Base-by-base conservation (phyloP, 768 basidiomycete genomes). In the Termitomyces sp. region DNA sequence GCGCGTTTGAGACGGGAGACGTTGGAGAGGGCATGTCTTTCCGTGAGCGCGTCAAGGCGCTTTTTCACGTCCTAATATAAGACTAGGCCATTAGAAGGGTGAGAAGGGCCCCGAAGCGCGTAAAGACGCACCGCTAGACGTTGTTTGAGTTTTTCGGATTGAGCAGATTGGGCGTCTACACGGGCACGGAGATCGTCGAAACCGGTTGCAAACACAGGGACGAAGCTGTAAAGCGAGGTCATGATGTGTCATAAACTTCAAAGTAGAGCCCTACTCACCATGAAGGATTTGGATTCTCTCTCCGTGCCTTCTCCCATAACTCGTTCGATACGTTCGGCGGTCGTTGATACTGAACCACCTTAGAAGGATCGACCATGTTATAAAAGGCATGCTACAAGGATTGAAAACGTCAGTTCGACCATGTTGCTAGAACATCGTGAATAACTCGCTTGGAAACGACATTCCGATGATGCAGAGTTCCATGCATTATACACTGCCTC, bases 181-280 rank as follows among this genome's bases (percentile, higher is more conserved):
- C 92, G 85, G 55, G 79, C 77, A 58, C 88, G 85, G 21, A 94
- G 72, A 61, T 92, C 87, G 62, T 91, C 88, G 54, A 92, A 92
- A 11, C 92, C 90, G 26, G 85, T 71, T 1, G 90, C 92, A 28
- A 93, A 71, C 6, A 86, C 90, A 0, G 90, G 89, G 0, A 92
- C 88, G 53, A 89, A 76, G 60, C 90, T 92, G 52, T 30, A 59
- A 35, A 45, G 34, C 44, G 26, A 21, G 15, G 22, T 19, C 38
- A 14, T 19, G 54, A 45, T 11, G 51, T 48, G 32, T 14, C 5
- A 41, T 38, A 34, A 32, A 43, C 58, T n/a, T 15, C 5, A 38
- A 22, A 22, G 11, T 26, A 24, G 21, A 57, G 14, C 12, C 28
- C 17, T 14, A 67, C 79, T 58, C 61, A 92, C 90, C 88, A 85